phyloP scores from a whole-genome alignment of 345 rosid species.

The Rubroshorea leprosula region DNA sequence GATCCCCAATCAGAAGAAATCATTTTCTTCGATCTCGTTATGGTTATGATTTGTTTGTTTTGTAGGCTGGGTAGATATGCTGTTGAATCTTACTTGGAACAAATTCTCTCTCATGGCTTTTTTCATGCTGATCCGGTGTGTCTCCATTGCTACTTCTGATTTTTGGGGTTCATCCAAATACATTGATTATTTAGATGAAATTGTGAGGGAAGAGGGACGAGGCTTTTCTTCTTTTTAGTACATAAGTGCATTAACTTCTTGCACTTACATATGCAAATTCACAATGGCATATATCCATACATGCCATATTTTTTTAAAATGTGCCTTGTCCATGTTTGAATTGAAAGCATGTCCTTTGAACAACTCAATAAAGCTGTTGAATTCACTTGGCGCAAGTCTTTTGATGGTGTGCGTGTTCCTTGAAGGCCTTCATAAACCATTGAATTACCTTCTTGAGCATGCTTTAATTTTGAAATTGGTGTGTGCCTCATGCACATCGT shows the following conservation, averaged over 20 bases:
- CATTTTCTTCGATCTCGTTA: constrained; percentile 5
- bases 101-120: constrained; percentile 95
- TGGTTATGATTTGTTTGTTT: constrained; percentile 13
- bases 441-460: background rate
- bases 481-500: too few relatives aligned
- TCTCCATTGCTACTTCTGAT: constrained; percentile 8
- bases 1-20: constrained; percentile 9
- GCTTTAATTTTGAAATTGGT: background rate
- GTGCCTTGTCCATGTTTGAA: background rate
- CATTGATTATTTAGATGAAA: background rate
- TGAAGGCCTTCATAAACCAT: background rate
- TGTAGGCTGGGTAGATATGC: constrained; percentile 90
- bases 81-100: constrained; percentile 98
- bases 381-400: too few relatives aligned
- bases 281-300: background rate
- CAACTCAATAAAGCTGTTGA: background rate
- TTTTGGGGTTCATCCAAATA: constrained; percentile 4
- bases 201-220: background rate
- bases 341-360: background rate
- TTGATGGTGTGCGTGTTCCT: background rate
- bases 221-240: background rate
- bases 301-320: background rate
- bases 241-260: background rate
- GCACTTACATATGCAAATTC: background rate
- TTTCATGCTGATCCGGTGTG: constrained; percentile 98